A percentile compares a stretch with the other conserved stretches of the same genome.
phyloP scores from a whole-genome alignment of 768 basidiomycete genomes.

The Dioszegia aurantiaca region DNA sequence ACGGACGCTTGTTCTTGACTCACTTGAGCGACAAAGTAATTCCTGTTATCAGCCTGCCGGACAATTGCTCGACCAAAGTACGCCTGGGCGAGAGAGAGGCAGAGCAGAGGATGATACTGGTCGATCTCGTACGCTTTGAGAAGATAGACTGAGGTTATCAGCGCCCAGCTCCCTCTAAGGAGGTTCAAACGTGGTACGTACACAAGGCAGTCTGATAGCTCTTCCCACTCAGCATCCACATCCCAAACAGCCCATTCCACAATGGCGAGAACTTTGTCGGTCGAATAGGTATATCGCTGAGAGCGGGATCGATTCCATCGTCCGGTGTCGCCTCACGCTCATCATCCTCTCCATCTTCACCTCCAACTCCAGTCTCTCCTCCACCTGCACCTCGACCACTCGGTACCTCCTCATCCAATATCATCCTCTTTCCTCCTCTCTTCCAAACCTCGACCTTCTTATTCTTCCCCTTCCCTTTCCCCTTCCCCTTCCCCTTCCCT shows the following conservation, averaged over 20 bases:
- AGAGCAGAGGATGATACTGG: constrained; percentile 78
- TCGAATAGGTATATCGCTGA: constrained; percentile 5
- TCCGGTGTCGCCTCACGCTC: neutral
- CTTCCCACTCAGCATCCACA: constrained; percentile 75
- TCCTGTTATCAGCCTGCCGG: constrained; percentile 87
- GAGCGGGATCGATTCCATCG: constrained; percentile 6
- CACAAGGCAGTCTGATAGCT: constrained; percentile 90
- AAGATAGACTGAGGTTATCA: constrained; percentile 67
- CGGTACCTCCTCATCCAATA: neutral
- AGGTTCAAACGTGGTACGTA: constrained; percentile 55
- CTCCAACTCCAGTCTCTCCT: neutral
- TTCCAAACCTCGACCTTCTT: neutral
- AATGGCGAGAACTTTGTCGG: constrained; percentile 30
- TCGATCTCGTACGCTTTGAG: constrained; percentile 83
- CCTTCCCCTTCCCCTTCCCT: too few relatives aligned
- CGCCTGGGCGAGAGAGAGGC: constrained; percentile 74
- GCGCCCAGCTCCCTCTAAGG: neutral
- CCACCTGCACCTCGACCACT: neutral
- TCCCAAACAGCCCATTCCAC: constrained; percentile 68
- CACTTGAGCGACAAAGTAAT: constrained; percentile 79
- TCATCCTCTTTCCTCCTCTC: neutral
- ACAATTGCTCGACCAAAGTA: constrained; percentile 90
- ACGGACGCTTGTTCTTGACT: constrained; percentile 7
- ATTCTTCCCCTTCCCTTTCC: constrained; percentile 4
- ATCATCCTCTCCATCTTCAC: constrained; percentile 14